A percentile compares a stretch with the other conserved stretches of the same genome.
Evolutionary conservation across 2,329 filamentous ascomycete species (phyloP).

Genomic region (Lasiodiplodia sp.): DNA sequence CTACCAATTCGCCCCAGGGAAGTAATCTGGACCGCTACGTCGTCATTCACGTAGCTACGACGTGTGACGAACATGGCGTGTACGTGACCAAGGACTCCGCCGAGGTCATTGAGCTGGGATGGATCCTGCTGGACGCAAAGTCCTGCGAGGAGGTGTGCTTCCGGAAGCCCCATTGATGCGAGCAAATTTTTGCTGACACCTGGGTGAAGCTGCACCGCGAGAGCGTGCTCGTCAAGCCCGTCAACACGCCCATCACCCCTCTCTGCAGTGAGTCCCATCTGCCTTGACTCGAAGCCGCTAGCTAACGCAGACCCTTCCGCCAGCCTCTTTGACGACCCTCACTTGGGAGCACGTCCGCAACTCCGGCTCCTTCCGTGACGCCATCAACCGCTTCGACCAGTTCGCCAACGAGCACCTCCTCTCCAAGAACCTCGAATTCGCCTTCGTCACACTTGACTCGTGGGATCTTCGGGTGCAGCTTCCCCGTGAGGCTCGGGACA

Average conservation of each 20-base stretch:
- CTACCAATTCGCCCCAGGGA: slow-evolving; percentile 41
- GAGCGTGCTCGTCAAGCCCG: slow-evolving; percentile 95
- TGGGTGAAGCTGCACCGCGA: slow-evolving; percentile 82
- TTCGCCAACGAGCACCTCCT: slow-evolving; percentile 93
- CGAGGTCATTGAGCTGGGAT: slow-evolving; percentile 98
- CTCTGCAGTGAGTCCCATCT: slow-evolving; percentile 82
- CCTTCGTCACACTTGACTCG: slow-evolving; percentile 96
- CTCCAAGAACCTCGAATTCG: slow-evolving; percentile 92
- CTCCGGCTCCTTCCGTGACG: slow-evolving; percentile 95
- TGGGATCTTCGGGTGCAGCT: slow-evolving; percentile 99
- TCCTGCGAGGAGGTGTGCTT: slow-evolving; percentile 81
- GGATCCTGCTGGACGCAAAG: slow-evolving; percentile 94
- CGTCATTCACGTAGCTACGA: slow-evolving; percentile 97
- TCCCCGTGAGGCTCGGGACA: slow-evolving; percentile 95
- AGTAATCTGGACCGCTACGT: slow-evolving; percentile 86
- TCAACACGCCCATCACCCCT: slow-evolving; percentile 98
- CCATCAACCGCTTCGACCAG: slow-evolving; percentile 90
- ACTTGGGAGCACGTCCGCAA: slow-evolving; percentile 99
- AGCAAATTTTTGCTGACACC: slow-evolving; percentile 42
- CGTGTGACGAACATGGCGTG: slow-evolving; percentile 98
- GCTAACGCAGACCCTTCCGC: slow-evolving; percentile 41
- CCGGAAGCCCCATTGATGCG: slow-evolving; percentile 31
- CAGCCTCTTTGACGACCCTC: slow-evolving; percentile 94
- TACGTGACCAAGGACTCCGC: slow-evolving; percentile 99
- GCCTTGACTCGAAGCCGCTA: slow-evolving; percentile 13